Percentiles rank a stretch among this genome's conserved stretches.
Conservation (phyloP, 2,329 filamentous ascomycete genomes). For the Trichoderma polysporum region DNA sequence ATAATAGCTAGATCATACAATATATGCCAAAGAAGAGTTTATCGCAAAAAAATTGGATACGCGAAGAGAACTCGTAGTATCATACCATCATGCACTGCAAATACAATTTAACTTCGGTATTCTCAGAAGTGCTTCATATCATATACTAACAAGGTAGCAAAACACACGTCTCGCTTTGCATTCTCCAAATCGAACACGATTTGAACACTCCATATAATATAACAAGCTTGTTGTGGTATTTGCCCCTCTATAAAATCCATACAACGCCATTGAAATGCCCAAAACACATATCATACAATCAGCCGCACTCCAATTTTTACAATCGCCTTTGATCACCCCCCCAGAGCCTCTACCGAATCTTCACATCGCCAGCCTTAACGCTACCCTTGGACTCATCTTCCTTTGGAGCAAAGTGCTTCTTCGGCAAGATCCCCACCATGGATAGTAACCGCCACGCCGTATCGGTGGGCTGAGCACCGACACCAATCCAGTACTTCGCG, state of each 20-base stretch:
- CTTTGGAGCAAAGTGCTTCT: slow-evolving; percentile 39
- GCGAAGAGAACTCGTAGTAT: too few relatives aligned
- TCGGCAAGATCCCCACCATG: slow-evolving; percentile 61
- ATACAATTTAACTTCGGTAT: too few relatives aligned
- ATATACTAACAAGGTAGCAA: not conserved
- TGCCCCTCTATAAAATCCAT: slow-evolving; percentile 4
- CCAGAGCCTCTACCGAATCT: slow-evolving; percentile 29
- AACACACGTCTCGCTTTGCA: not conserved
- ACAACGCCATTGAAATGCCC: slow-evolving; percentile 21
- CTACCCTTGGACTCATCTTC: slow-evolving; percentile 28
- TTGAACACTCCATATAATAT: not conserved
- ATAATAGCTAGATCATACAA: too few relatives aligned
- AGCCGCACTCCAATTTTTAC: not conserved
- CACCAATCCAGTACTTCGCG: slow-evolving; percentile 94
- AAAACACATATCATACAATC: slow-evolving; percentile 21
- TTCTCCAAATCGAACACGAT: not conserved
- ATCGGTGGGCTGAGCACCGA: slow-evolving; percentile 91
- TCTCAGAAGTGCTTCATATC: not conserved
- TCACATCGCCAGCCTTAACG: slow-evolving; percentile 31
- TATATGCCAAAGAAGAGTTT: too few relatives aligned
- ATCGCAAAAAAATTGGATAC: too few relatives aligned
- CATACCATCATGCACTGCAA: too few relatives aligned
- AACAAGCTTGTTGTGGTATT: slow-evolving; percentile 2
- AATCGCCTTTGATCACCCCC: not conserved
- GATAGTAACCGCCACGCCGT: slow-evolving; percentile 81